Evolutionary conservation across 176 grass and related monocot species (phyloP).

Genomic region (Paspalum notatum): DNA sequence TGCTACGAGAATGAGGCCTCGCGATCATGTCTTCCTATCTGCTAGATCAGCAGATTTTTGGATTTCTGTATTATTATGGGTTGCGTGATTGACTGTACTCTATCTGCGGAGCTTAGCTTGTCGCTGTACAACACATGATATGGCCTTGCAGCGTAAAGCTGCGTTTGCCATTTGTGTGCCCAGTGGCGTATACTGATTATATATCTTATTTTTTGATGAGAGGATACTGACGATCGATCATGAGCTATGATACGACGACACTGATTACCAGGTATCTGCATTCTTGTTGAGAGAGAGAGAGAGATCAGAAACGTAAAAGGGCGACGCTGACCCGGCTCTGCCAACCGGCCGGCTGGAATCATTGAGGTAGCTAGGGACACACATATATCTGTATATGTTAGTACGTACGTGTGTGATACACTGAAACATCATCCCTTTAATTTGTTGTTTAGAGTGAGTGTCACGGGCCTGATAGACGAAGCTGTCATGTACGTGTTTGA

Average conservation of each 20-base stretch:
- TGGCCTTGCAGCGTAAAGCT: neutral
- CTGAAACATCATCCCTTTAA: neutral
- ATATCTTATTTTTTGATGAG: neutral
- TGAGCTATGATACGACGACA: neutral
- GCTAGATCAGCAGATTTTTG: neutral
- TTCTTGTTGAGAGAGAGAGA: neutral
- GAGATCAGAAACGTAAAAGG: neutral
- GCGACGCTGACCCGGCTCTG: slow-evolving; percentile 34
- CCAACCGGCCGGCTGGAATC: neutral
- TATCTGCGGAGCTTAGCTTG: slow-evolving; percentile 15
- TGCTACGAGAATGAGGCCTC: neutral
- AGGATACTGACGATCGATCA: neutral
- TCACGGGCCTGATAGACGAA: neutral
- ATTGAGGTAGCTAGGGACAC: neutral
- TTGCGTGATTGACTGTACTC: slow-evolving; percentile 38
- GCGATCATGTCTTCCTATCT: neutral
- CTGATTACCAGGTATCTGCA: neutral
- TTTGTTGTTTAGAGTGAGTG: slow-evolving; percentile 2
- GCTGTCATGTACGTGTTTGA: slow-evolving; percentile 6
- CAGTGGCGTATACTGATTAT: slow-evolving; percentile 11
- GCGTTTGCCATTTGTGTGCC: slow-evolving; percentile 7
- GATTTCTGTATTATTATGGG: neutral
- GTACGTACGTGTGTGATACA: neutral
- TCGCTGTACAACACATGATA: slow-evolving; percentile 30
- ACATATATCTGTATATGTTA: neutral